Conservation (phyloP, 2,329 filamentous ascomycete genomes). For the Fusarium pseudograminearum region DNA sequence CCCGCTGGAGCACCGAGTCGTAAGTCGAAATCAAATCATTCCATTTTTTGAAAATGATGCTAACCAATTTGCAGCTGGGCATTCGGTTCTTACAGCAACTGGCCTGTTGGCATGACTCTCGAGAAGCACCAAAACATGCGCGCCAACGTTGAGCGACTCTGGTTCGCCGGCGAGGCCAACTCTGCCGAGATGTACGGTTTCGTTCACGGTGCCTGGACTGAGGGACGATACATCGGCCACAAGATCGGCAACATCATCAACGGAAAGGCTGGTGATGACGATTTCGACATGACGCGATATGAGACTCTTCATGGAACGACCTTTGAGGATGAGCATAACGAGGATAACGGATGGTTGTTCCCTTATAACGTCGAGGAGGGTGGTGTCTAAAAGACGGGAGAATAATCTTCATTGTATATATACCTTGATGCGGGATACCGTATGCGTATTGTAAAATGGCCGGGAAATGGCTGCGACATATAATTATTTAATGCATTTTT, state of each 20-base stretch:
- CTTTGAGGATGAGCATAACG: conserved; percentile 31
- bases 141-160: conserved; percentile 71
- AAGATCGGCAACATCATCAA: conserved; percentile 52
- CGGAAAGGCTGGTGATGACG: conserved; percentile 18
- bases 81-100: conserved; percentile 75
- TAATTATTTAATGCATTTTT: not conserved
- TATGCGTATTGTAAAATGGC: not conserved
- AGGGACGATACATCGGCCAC: conserved; percentile 63
- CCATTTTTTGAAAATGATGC: not conserved
- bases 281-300: conserved; percentile 30
- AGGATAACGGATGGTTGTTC: conserved; percentile 33
- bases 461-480: not conserved
- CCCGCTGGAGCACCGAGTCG: conserved; percentile 50
- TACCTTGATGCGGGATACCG: not conserved
- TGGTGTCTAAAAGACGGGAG: not conserved
- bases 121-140: conserved; percentile 76
- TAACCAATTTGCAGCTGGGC: conserved; percentile 51
- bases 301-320: conserved; percentile 32
- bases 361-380: conserved; percentile 7
- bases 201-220: conserved; percentile 71
- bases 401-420: not conserved
- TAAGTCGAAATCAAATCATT: conserved; percentile 11
- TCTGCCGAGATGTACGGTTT: conserved; percentile 74
- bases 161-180: conserved; percentile 74
- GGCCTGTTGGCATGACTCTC: conserved; percentile 72